Percentiles rank a stretch among this genome's conserved stretches.
phyloP scores from a whole-genome alignment of 495 filamentous ascomycete genomes.

The Daldinia concentrica region DNA sequence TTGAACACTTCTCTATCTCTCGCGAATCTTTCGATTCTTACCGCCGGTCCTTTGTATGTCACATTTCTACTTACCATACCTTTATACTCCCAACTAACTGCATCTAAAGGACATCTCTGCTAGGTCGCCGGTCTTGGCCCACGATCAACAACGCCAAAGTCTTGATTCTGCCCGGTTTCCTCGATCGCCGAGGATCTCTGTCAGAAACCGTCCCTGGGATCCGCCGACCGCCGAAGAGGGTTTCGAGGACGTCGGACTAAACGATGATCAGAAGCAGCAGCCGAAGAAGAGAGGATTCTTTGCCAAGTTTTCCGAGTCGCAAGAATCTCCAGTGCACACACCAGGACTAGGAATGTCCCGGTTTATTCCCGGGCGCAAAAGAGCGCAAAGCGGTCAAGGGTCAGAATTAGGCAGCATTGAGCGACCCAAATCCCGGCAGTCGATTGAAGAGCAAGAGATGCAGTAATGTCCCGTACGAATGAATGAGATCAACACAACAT shows the following conservation, averaged over 20 bases:
- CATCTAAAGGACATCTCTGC: constrained; percentile 85
- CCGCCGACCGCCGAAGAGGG: constrained; percentile 73
- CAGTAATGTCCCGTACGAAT: constrained; percentile 37
- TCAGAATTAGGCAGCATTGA: constrained; percentile 72
- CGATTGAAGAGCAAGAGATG: constrained; percentile 49
- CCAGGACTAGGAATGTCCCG: constrained; percentile 59
- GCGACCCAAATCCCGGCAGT: constrained; percentile 45
- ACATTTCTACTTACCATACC: constrained; percentile 6
- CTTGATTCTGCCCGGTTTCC: constrained; percentile 75
- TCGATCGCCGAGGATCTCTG: constrained; percentile 62
- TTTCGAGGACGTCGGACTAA: constrained; percentile 92
- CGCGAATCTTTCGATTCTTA: constrained; percentile 99
- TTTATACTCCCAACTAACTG: constrained; percentile 23
- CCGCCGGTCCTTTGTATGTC: constrained; percentile 88
- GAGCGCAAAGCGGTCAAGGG: constrained; percentile 76
- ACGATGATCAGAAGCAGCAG: constrained; percentile 69
- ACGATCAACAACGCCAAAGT: constrained; percentile 74
- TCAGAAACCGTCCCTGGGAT: constrained; percentile 61
- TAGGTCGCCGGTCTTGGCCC: constrained; percentile 75
- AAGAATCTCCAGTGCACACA: constrained; percentile 53
- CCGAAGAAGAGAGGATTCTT: constrained; percentile 86
- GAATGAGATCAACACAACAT: constrained; percentile 19
- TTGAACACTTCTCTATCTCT: constrained; percentile 96
- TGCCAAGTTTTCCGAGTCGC: constrained; percentile 76
- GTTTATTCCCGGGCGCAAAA: constrained; percentile 78